Evolutionary conservation across 441 rosid genomes (phyloP).

Genomic region (Macaranga tanarius): DNA sequence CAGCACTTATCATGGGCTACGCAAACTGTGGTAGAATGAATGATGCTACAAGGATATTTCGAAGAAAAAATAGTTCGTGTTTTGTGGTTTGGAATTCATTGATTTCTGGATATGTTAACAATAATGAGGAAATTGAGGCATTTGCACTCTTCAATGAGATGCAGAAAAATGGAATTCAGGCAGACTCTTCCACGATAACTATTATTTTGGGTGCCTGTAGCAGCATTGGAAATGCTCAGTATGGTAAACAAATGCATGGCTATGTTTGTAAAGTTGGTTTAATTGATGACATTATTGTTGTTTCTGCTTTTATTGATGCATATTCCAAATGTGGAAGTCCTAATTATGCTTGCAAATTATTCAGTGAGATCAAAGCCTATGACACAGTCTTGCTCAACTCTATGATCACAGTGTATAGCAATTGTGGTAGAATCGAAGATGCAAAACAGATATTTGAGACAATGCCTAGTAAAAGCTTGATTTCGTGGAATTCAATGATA

Average conservation of each 20-base stretch:
- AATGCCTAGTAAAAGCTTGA: constrained; percentile 58
- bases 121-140: constrained; percentile 53
- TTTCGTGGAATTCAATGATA: constrained; percentile 88
- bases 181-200: constrained; percentile 54
- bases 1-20: constrained; percentile 73
- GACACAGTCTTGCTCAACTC: constrained; percentile 75
- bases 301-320: constrained; percentile 60
- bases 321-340: constrained; percentile 64
- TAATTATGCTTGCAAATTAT: constrained; percentile 63
- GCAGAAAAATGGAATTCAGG: constrained; percentile 41
- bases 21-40: constrained; percentile 55
- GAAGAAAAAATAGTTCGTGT: constrained; percentile 36
- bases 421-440: constrained; percentile 69
- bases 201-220: constrained; percentile 54
- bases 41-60: constrained; percentile 57
- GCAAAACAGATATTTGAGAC: constrained; percentile 58
- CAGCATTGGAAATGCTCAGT: constrained; percentile 30
- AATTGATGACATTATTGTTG: constrained; percentile 41
- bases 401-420: constrained; percentile 73
- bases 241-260: constrained; percentile 57
- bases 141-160: constrained; percentile 52
- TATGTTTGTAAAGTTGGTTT: constrained; percentile 57
- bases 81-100: constrained; percentile 72
- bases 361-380: constrained; percentile 49
- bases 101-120: constrained; percentile 66